phyloP scores from a whole-genome alignment of 1,284 basidiomycete species.

The Moesziomyces antarcticus region DNA sequence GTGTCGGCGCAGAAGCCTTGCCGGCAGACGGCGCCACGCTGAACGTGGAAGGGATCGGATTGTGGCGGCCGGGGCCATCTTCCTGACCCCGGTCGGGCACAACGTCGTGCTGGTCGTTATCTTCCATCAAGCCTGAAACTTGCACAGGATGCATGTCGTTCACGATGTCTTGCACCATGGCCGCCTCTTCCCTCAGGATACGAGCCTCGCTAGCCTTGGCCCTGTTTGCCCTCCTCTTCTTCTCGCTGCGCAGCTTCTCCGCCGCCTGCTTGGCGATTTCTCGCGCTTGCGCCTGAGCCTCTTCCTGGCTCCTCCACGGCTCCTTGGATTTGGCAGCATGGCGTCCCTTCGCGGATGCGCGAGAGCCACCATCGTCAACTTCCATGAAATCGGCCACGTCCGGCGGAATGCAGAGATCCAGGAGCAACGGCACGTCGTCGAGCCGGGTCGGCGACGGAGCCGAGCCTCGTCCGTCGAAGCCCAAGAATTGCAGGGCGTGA shows the following conservation, averaged over 20 bases:
- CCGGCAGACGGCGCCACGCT: slow-evolving; percentile 15
- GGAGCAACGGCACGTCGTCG: slow-evolving; percentile 20
- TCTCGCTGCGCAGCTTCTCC: slow-evolving; percentile 11
- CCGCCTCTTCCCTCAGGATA: slow-evolving; percentile 23
- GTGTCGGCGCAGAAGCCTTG: neutral
- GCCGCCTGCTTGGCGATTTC: slow-evolving; percentile 22
- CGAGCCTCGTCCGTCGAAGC: neutral
- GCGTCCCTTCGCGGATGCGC: neutral
- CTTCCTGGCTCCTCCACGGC: slow-evolving; percentile 15
- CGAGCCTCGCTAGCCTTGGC: slow-evolving; percentile 21
- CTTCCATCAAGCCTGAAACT: neutral
- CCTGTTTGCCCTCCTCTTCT: slow-evolving; percentile 17
- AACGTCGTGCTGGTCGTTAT: neutral
- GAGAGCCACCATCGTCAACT: neutral
- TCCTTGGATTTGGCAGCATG: neutral
- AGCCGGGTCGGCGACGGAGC: neutral
- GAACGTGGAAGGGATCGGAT: slow-evolving; percentile 19
- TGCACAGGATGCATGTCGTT: slow-evolving; percentile 17
- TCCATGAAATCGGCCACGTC: slow-evolving; percentile 6
- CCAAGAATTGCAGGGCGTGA: slow-evolving; percentile 15
- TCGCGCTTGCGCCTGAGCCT: slow-evolving; percentile 11
- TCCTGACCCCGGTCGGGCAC: slow-evolving; percentile 17
- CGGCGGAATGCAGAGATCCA: slow-evolving; percentile 26
- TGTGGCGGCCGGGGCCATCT: neutral
- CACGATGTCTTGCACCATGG: slow-evolving; percentile 32